These are phyloP conservation scores for Claviceps monticola DNA, from an alignment of 2,329 filamentous ascomycete species.

Conservation along the genomic window DNA sequence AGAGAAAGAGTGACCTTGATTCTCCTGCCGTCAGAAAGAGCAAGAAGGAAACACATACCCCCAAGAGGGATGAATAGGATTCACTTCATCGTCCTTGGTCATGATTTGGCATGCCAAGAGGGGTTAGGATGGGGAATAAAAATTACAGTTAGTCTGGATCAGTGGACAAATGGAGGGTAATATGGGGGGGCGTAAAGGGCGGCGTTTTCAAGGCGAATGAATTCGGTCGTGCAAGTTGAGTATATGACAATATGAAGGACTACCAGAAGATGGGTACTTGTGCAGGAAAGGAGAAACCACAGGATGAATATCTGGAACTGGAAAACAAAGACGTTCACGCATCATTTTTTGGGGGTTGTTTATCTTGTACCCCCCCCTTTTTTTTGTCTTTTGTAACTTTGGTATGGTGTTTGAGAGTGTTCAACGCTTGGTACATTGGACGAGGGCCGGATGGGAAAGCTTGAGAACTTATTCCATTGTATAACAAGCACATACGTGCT, in stretches of 20 bases:
- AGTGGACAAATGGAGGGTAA: too few species aligned
- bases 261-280: too few species aligned
- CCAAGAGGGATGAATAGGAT: slow-evolving; percentile 8
- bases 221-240: too few species aligned
- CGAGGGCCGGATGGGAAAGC: too few species aligned
- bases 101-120: neutral
- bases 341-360: neutral
- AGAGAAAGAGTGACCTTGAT: slow-evolving; percentile 40
- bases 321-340: too few species aligned
- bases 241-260: too few species aligned
- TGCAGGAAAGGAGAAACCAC: too few species aligned
- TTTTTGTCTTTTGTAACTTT: neutral
- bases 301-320: too few species aligned
- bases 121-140: neutral
- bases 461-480: neutral
- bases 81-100: neutral
- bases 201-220: neutral
- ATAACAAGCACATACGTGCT: neutral
- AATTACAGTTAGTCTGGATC: too few species aligned
- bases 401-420: too few species aligned
- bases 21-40: slow-evolving; percentile 21
- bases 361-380: neutral
- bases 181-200: neutral
- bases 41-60: slow-evolving; percentile 19
- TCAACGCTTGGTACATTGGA: too few species aligned